phyloP scores from a whole-genome alignment of 495 filamentous ascomycete species.

The Hypoxylon lenormandii region DNA sequence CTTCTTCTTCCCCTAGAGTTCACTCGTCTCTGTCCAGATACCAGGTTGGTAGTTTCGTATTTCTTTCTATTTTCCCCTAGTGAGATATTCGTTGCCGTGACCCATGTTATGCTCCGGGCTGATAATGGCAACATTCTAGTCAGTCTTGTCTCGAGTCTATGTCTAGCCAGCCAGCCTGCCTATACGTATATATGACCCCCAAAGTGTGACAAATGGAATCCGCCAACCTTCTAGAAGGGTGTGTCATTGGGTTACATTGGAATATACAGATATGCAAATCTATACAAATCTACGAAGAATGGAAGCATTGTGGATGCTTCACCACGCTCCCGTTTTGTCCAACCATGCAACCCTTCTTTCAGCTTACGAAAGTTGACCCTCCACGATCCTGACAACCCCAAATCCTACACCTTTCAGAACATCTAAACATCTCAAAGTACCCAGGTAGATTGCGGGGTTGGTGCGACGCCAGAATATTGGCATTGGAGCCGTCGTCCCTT shows the following conservation, averaged over 20 bases:
- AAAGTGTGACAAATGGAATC: constrained; percentile 39
- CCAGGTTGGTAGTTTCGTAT: too few species aligned
- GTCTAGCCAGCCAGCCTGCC: constrained; percentile 6
- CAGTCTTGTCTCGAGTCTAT: neutral
- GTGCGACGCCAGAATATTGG: constrained; percentile 31
- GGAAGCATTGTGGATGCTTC: constrained; percentile 14
- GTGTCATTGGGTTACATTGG: constrained; percentile 37
- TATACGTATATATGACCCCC: constrained; percentile 15
- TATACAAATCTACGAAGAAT: constrained; percentile 14
- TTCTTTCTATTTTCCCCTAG: neutral
- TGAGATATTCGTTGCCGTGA: neutral
- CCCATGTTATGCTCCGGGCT: constrained; percentile 13
- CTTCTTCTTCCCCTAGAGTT: too few species aligned
- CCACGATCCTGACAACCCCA: constrained; percentile 22
- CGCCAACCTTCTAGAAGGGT: constrained; percentile 15
- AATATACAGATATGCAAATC: neutral
- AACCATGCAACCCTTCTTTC: constrained; percentile 33
- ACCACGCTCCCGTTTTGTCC: constrained; percentile 8
- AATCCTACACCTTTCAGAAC: neutral
- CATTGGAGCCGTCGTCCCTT: constrained; percentile 15
- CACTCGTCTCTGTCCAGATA: too few species aligned
- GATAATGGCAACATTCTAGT: constrained; percentile 29
- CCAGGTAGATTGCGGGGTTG: constrained; percentile 46
- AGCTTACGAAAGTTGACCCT: constrained; percentile 22
- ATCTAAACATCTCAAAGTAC: neutral